phyloP scores from a whole-genome alignment of 208 protist genomes.

The Acanthamoeba lugdunensis region DNA sequence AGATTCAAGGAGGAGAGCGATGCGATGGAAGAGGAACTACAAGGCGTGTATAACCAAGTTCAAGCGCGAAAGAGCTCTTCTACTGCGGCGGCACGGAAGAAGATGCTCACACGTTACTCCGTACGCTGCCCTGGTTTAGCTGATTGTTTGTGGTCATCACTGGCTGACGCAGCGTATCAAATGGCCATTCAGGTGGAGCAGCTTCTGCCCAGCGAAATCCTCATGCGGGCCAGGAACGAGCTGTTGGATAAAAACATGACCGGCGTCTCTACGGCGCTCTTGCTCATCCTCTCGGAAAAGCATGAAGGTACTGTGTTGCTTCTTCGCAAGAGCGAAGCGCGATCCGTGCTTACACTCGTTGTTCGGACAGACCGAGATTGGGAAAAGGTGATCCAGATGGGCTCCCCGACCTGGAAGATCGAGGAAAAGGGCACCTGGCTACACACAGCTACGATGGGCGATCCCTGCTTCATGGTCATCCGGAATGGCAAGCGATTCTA shows the following conservation, averaged over 20 bases:
- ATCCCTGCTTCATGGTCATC: conserved; percentile 54
- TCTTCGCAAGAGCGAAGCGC: neutral
- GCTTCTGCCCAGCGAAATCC: conserved; percentile 20
- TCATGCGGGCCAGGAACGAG: conserved; percentile 1
- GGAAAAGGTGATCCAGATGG: neutral
- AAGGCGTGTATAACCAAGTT: neutral
- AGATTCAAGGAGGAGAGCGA: neutral
- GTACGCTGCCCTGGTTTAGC: neutral
- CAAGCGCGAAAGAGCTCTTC: neutral
- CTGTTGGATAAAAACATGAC: neutral
- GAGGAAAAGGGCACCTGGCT: conserved; percentile 42
- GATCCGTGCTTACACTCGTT: neutral
- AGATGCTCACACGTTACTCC: conserved; percentile 18
- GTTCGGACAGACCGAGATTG: neutral
- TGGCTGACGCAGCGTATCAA: neutral
- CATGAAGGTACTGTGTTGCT: neutral
- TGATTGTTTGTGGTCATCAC: neutral
- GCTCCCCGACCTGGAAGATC: neutral
- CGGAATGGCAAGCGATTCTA: conserved; percentile 12
- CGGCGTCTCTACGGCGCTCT: conserved; percentile 19
- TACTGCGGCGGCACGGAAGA: neutral
- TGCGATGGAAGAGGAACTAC: neutral
- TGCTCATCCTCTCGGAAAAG: conserved; percentile 39
- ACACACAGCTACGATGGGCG: conserved; percentile 22
- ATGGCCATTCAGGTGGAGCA: neutral